These are phyloP conservation scores for Avena sativa DNA, from an alignment of 176 grass and related monocot genomes.

Conservation along the genomic window DNA sequence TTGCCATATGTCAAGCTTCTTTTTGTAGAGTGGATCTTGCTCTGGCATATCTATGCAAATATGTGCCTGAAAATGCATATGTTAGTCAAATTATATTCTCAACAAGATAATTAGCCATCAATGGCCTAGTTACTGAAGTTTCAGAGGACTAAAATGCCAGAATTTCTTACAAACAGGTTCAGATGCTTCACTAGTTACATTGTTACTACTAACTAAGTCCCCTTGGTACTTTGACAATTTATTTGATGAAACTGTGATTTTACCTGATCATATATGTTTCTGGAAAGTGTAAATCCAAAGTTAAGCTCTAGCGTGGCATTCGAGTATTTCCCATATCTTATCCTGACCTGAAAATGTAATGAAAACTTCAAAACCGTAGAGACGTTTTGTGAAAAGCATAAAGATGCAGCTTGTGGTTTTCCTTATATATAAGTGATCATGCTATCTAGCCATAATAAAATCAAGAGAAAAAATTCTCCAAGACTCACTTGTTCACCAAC, in stretches of 20 bases:
- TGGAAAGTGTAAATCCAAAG: conserved; percentile 84
- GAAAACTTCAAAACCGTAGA: conserved; percentile 16
- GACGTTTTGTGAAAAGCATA: neutral
- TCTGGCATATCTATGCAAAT: conserved; percentile 57
- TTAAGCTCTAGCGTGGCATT: conserved; percentile 71
- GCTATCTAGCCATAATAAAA: neutral
- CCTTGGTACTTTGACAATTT: neutral
- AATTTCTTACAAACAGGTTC: neutral
- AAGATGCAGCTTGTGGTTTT: no score
- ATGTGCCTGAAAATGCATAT: conserved; percentile 51
- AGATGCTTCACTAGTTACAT: conserved; percentile 2
- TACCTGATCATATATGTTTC: conserved; percentile 87
- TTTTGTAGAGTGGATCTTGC: conserved; percentile 55
- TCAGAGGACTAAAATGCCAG: neutral
- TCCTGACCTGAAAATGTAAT: conserved; percentile 70
- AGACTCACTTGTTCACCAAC: conserved; percentile 75
- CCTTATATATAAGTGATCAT: neutral
- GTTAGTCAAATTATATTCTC: neutral
- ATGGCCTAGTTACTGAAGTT: conserved; percentile 4
- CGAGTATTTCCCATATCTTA: conserved; percentile 80
- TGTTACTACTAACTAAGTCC: neutral
- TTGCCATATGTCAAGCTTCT: conserved; percentile 60
- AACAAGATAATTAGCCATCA: neutral
- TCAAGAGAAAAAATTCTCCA: conserved; percentile 4
- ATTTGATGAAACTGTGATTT: conserved; percentile 15